Evolutionary conservation across 2,329 filamentous ascomycete genomes (phyloP), one percentile per base, ranked within the genome.

Genomic region (Ceratocystis eucalypticola): DNA sequence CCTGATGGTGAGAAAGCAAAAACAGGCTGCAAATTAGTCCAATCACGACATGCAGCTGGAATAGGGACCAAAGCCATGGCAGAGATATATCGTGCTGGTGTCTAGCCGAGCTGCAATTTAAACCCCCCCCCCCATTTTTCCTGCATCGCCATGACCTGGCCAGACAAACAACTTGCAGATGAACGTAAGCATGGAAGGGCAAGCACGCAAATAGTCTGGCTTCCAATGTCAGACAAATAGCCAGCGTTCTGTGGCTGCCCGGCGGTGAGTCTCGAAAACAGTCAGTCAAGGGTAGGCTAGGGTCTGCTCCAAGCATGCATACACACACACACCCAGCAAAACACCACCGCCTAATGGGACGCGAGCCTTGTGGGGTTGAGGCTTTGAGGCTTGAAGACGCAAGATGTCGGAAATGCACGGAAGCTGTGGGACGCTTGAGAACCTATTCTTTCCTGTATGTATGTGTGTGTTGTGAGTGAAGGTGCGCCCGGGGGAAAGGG

Each of bases 241-340:
- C 17, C 28, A 59, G 55, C 15, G 55, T 33, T 28, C 61, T 63
- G 61, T 33, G 44, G 61, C 41, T 63, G 44, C 30, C 61, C 61
- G 61, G 61, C 61, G 61, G 61, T 63, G 61, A 63, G 61, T 48
- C 44, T 45, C 61, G 28, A n/a, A 33, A 59, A 33, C 12, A 33
- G 48, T 50, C 48, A 53, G 25, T 28, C 25, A 59, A 37, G 6
- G 48, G 48, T 17, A 12, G 48, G 25, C 8, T 59, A n/a, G 55
- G 25, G 48, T 28, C 7, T 28, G 20, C 48, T 25, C 12, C 10
- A 41, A 41, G 37, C 48, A 53, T 5, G 5, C 48, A 48, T 17
- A 20, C 17, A 7, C 45, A n/a, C n/a, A 12, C 44, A 3, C 44
- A 4, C 8, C 48, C 46, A n/a, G 22, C 5, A 20, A 22, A 20